Evolutionary conservation across 257 asterid genomes (phyloP), one percentile per base, ranked within the genome.

Genomic region (Penstemon barbatus): DNA sequence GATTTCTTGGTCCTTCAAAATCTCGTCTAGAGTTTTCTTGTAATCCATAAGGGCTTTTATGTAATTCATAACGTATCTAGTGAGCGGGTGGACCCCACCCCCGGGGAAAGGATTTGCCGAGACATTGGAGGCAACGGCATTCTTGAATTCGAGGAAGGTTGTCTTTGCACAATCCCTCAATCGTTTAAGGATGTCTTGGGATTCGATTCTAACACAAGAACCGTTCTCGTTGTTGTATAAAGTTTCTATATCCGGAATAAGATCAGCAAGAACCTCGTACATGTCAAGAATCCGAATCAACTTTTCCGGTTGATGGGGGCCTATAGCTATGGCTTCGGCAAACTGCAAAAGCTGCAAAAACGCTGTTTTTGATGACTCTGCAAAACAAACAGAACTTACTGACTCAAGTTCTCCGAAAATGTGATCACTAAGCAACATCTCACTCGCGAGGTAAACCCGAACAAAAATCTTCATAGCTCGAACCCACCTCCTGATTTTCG

Each of bases 1-100:
- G 8, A 65, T 61, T 12, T 80, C 88, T 5, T 71, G 75, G 59
- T 83, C 97, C 84, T 70, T 83, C 72, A 93, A 75, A 33, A 93
- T 91, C 43, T 70, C 75, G 68, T 90, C 85, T 18, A 93, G 90
- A 0, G 90, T 79, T 43, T 74, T 81, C 63, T 79, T 70, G 78
- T 92, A 92, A 60, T 90, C 96, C 56, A 77, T 84, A 13, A 93
- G 91, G 11, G 83, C 48, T 54, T 58, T 88, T 70, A 84, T 73
- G 95, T 93, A 90, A 50, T 93, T 90, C 97, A 93, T 87, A 7
- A 90, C 99, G 19, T 93, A 90, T 63, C 83, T 76, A 1, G 96
- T 88, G 56, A 93, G 86, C 18, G 83, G 96, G 68, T 88, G 99
- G 76, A 88, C 89, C 15, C 91, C 97, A 8, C 97, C 97, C 0